Evolutionary conservation across 2,329 filamentous ascomycete genomes (phyloP).

Genomic region (Claviceps purpurea): DNA sequence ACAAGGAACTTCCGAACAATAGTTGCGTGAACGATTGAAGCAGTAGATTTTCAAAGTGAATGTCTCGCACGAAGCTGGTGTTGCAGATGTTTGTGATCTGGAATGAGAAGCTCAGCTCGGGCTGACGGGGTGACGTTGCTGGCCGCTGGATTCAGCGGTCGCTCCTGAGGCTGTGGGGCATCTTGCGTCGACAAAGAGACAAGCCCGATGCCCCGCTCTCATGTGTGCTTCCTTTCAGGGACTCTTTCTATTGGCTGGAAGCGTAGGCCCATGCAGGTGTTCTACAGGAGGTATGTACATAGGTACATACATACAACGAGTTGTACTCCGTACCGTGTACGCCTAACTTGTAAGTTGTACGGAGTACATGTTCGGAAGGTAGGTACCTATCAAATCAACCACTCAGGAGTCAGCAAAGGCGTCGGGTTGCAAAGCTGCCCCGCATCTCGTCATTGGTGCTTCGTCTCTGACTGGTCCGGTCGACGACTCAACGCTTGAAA

Average conservation of each 20-base stretch:
- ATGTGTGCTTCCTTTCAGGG: too few relatives aligned
- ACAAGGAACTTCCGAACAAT: neutral
- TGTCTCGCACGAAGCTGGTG: neutral
- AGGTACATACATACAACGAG: too few relatives aligned
- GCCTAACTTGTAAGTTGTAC: too few relatives aligned
- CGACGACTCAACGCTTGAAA: neutral
- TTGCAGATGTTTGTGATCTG: conserved; percentile 5
- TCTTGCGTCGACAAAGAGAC: neutral
- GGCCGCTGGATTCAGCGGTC: neutral
- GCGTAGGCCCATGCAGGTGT: too few relatives aligned
- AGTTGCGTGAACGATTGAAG: neutral
- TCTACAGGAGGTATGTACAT: too few relatives aligned
- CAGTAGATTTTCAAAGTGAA: neutral
- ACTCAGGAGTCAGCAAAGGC: too few relatives aligned
- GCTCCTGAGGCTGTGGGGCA: conserved; percentile 5
- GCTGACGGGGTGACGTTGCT: conserved; percentile 8
- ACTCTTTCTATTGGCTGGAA: too few relatives aligned
- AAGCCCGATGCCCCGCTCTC: too few relatives aligned
- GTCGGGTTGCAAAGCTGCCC: neutral
- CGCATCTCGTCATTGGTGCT: neutral
- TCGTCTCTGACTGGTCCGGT: too few relatives aligned
- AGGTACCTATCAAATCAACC: too few relatives aligned
- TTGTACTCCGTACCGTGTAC: too few relatives aligned
- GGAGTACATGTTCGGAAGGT: too few relatives aligned
- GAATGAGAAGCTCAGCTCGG: conserved; percentile 7